Base-by-base conservation (phyloP, 805 yeast species). In the Yamadazyma sp. region DNA sequence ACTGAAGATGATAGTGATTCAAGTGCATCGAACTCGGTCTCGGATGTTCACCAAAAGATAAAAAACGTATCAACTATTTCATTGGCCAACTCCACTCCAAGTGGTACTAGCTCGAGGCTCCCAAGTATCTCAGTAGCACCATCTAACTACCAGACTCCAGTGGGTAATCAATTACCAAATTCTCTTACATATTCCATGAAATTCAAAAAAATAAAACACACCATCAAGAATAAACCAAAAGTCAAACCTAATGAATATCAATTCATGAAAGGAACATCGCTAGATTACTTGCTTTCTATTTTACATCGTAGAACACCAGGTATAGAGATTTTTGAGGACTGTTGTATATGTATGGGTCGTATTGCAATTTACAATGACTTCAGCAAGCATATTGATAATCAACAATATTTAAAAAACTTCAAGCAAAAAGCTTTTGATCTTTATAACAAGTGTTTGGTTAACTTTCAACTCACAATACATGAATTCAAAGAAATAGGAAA, bases 281-380 rank as follows among this genome's bases (percentile, higher is more conserved):
- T 44, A 27, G 48, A 40, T 22, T 40, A 44, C 30, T n/a, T 44
- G 35, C 18, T 38, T 10, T 38, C 41, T 4, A 30, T 26, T 15
- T 23, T 44, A 18, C 23, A 15, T 14, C 14, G 23, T n/a, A 28
- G 38, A 30, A 31, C 31, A 4, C 12, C 10, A 21, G 31, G 35
- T 5, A 26, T 38, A 6, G 30, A 35, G 8, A 29, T 48, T 4
- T 29, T 47, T 11, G 25, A 32, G 17, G 47, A 48, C 20, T 28
- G 47, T 12, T 39, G 40, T 26, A 27, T 50, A 4, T 44, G 45
- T 27, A 30, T 53, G 14, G 58, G 58, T 9, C 44, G 40, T 25
- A 33, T 42, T 4, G 32, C 47, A 2, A 30, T 49, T 3, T 18
- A 35, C 11, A 52, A 39, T 30, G 38, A 34, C 17, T 35, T 50